Evolutionary conservation across 257 asterid species (phyloP).

Genomic region (Primulina huaijiensis): DNA sequence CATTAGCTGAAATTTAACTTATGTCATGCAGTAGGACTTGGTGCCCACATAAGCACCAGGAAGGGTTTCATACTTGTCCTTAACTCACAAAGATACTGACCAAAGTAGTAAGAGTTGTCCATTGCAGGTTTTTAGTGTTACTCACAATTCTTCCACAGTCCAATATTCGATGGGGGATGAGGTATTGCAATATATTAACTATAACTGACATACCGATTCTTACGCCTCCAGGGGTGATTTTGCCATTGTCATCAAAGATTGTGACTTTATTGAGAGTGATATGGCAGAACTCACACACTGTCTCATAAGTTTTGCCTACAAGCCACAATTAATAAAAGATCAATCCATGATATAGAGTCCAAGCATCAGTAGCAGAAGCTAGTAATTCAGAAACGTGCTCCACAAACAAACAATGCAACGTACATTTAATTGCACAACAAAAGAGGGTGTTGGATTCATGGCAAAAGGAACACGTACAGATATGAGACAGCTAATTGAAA

Average conservation of each 20-base stretch:
- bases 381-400: not conserved
- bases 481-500: no score
- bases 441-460: not conserved
- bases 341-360: slow-evolving; percentile 2
- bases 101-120: not conserved
- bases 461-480: not conserved
- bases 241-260: slow-evolving; percentile 76
- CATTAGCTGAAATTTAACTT: slow-evolving; percentile 6
- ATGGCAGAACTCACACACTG: slow-evolving; percentile 80
- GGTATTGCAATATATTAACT: not conserved
- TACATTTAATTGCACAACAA: not conserved
- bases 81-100: not conserved
- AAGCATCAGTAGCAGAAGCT: slow-evolving; percentile 4
- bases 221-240: slow-evolving; percentile 82
- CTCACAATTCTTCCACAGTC: not conserved
- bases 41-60: not conserved
- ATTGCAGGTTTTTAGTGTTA: not conserved
- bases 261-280: slow-evolving; percentile 84
- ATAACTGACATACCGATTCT: slow-evolving; percentile 62
- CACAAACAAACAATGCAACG: not conserved
- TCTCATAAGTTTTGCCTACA: slow-evolving; percentile 78
- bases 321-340: slow-evolving; percentile 14
- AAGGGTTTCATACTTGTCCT: not conserved
- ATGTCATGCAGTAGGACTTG: not conserved
- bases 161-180: not conserved